Evolutionary conservation across 139 green algal species (phyloP).

Genomic region (Coccomyxa sp.): DNA sequence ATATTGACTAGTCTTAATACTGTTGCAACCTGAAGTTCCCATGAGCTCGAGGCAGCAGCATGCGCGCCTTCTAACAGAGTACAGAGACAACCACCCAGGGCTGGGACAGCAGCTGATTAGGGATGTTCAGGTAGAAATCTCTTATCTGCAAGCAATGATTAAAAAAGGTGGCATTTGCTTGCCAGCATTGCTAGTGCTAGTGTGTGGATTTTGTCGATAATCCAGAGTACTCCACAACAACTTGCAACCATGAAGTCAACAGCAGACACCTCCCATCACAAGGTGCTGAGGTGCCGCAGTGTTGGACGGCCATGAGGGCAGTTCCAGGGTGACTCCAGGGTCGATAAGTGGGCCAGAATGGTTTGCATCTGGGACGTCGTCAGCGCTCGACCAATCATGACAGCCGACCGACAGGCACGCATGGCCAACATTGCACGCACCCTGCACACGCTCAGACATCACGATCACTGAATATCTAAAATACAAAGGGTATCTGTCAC

Average conservation of each 20-base stretch:
- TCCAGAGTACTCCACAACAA: no score
- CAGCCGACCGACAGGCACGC: slow-evolving; percentile 83
- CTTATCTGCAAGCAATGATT: not conserved
- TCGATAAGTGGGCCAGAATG: slow-evolving; percentile 66
- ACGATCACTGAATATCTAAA: not conserved
- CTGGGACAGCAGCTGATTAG: no score
- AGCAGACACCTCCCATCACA: no score
- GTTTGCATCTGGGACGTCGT: slow-evolving; percentile 52
- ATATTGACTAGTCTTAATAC: no score
- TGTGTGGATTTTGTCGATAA: no score
- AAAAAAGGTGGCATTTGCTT: no score
- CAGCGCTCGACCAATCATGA: slow-evolving; percentile 94
- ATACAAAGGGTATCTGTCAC: not conserved
- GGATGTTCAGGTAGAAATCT: not conserved
- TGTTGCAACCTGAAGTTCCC: no score
- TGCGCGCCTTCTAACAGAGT: no score
- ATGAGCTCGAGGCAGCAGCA: no score
- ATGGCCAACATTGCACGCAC: slow-evolving; percentile 89
- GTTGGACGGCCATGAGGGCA: slow-evolving; percentile 96
- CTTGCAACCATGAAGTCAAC: no score
- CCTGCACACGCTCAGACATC: slow-evolving; percentile 23
- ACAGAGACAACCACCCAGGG: no score
- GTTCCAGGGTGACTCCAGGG: slow-evolving; percentile 89
- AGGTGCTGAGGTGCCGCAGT: slow-evolving; percentile 56
- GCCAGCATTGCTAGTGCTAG: no score